Evolutionary conservation across 1,284 basidiomycete species (phyloP), one percentile per base, ranked within the genome.

Genomic region (Blastosporella zonata): DNA sequence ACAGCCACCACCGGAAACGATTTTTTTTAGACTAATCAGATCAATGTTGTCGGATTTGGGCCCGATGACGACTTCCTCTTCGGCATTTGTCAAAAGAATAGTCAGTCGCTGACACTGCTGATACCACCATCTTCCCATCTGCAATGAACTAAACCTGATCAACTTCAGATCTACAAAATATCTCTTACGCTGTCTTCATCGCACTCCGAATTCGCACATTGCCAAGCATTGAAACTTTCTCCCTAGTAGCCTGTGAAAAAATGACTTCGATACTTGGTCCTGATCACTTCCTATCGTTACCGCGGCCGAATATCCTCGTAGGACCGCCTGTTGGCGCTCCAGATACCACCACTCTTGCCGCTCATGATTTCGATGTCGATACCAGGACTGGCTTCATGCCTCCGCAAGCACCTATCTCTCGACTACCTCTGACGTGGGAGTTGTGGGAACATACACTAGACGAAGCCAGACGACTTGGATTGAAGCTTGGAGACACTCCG

Each of bases 371-470:
- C 72, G 94, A 97, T 65, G 89, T 98, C 57, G 93, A 96, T 63
- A 90, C 90, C 4, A 77, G 87, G 15, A 93, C 93, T 0, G 95
- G 95, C 1, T 97, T 98, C 66, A 84, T 97, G 77, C 95, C 95
- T 1, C 90, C 90, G 0, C 78, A 87, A 25, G 78, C 81, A 0
- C 93, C 93, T 0, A 61, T 93, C 0, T 59, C 65, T 31, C 77
- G 84, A 8, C 76, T 97, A 0, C 77, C 79, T 0, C 57, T 53
- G 0, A 66, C 71, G 46, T 93, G 84, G 75, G 82, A 82, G 28
- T 58, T 75, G 22, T 96, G 90, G 92, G 93, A 93, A 67, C 62
- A 63, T 18, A 62, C 65, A 28, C 73, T 83, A 6, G 81, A 79
- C 23, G 68, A 68, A 20, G 84, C 79, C 0, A 66, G 79, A 45